Base-by-base conservation (phyloP, 306 rosid species). In the Abrus pulchellus region DNA sequence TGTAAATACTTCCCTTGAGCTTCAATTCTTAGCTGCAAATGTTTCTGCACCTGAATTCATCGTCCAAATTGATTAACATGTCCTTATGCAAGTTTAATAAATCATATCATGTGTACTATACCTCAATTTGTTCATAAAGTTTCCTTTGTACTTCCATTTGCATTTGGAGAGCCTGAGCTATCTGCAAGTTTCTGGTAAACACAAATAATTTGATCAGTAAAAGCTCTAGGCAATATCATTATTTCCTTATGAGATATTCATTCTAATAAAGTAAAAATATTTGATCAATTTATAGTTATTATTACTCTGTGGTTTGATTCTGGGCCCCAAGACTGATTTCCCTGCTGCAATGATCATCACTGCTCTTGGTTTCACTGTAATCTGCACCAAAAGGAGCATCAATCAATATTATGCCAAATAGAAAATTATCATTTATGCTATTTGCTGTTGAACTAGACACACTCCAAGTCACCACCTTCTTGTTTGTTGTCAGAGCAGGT, bases 1-100 rank as follows among this genome's bases (percentile, higher is more conserved):
- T 96, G 97, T 71, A 96, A 86, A 67, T 96, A 96, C 82, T 89
- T 92, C 74, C 97, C 98, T 86, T 96, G 98, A 45, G 99, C 97
- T 90, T 96, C 98, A 1, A 96, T 96, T 77, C 94, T 72, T 69
- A 92, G 85, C 85, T 96, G 97, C 80, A 96, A 87, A 87, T 88
- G 98, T 53, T 91, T 92, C 80, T 93, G 97, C 59, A 96, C 98
- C 98, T 92, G 88, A 71, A 82, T 77, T 41, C 36, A 49, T 1
- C 56, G 49, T 63, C 56, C 69, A 68, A 83, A 14, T 54, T 68
- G 4, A 56, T 73, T 50, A 76, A 43, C 67, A 34, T 67, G 50
- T 29, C 2, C 28, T 73, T 71, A 30, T 78, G 32, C 69, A 66
- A 36, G 4, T 36, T 36, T 41, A 11, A 29, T 68, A 55, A 29